Base-by-base conservation (phyloP, 192 early-diverging fungal species). In the Entomortierella chlamydospora region DNA sequence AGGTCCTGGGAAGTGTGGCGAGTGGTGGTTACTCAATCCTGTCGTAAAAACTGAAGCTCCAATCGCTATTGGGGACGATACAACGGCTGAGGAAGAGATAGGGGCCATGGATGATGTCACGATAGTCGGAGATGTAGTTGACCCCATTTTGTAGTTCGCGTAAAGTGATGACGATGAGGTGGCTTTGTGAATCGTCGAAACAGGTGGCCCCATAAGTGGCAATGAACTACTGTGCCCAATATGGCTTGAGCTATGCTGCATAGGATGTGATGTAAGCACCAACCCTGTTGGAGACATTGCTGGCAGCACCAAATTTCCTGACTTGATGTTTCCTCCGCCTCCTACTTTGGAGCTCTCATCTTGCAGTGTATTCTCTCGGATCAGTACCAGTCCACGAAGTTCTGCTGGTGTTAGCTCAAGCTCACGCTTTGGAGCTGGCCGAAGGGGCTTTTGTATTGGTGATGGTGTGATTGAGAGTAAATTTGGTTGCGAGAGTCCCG, bases 341-440 rank as follows among this genome's bases (percentile, higher is more conserved):
- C 68, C 76, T 43, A 79, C 76, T n/a, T 70, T 70, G 8, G 76
- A 54, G 18, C 68, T 66, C 31, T 70, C 68, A 31, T 79, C 76
- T 52, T 66, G 67, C 42, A 70, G 13, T 11, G 61, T 66, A 22
- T 37, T 70, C 47, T 68, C 74, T 7, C 67, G 61, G 52, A 79
- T 79, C 68, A 70, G 39, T 1, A 68, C 76, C 39, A 79, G n/a
- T 8, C 76, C 76, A 29, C 76, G 67, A 41, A 70, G 30, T 1
- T 61, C 68, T 4, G 68, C 76, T 0, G 76, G 76, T 5, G 76
- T 66, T 30, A 79, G n/a, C 45, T 70, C 68, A n/a, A 70, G 29
- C 18, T 79, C 76, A 0, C 68, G 62, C 26, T 79, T 79, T 4
- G 41, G 55, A 10, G 63, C 47, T 29, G 61, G 56, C 29, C 2